Evolutionary conservation across 129 eudicot species (phyloP), one percentile per base, ranked within the genome.

Genomic region (Centrapalus pauciflorus): DNA sequence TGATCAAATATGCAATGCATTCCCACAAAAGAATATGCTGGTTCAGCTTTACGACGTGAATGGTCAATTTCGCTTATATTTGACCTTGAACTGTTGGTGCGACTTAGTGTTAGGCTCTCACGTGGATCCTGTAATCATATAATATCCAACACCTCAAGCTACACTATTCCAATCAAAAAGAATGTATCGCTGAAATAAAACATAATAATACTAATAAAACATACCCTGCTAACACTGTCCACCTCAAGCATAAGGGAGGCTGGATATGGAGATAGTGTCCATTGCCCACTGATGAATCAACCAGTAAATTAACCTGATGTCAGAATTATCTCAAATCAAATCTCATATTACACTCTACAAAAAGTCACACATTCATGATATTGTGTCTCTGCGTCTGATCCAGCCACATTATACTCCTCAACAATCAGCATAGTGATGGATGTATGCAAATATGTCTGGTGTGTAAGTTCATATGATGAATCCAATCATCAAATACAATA

Each of bases 1-100:
- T 93, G 95, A 77, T 93, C 96, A 78, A 93, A 93, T 33, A 93
- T 88, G 86, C 96, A 93, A 82, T 93, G 98, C 98, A 93, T 93
- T 77, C 98, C 98, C 14, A 93, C 90, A 80, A 88, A 93, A 21
- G 98, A 88, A 86, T 89, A 93, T 34, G 95, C 98, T 71, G 85
- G 88, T 74, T 93, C 96, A 51, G 80, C 73, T 77, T 74, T 85
- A 67, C 64, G 77, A 65, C 79, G 87, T 41, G 86, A 78, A 17
- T 71, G 86, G 33, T 83, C 82, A 45, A 34, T 72, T 56, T 85
- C 95, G 78, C 81, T 93, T 77, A 84, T 76, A 86, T 35, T 83
- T 46, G 89, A 79, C 66, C 88, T 83, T 32, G 76, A 51, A 80
- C 97, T 90, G 38, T 76, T 62, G 24, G 76, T 78, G 48, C 54